Percentiles rank a stretch among this genome's conserved stretches.
phyloP scores from a whole-genome alignment of 164 flowering plant species.

The Macadamia tetraphylla region DNA sequence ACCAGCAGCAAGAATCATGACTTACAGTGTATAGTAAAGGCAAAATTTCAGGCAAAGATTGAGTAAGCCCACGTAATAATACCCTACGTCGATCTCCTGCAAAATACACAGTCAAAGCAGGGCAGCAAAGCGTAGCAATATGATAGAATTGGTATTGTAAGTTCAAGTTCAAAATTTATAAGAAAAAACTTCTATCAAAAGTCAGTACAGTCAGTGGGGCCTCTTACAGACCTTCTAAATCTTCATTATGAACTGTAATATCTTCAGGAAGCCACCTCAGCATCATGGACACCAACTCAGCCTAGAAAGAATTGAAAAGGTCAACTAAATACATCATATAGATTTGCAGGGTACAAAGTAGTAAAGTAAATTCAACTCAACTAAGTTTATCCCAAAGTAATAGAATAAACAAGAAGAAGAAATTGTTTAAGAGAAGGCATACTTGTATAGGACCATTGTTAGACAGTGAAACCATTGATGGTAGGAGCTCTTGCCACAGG shows the following conservation, averaged over 20 bases:
- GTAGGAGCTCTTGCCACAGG: constrained; percentile 75
- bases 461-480: constrained; percentile 63
- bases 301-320: constrained; percentile 36
- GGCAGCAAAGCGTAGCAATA: not conserved
- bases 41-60: constrained; percentile 82
- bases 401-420: constrained; percentile 2
- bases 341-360: not conserved
- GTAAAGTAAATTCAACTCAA: not conserved
- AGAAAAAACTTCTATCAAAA: not conserved
- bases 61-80: constrained; percentile 78
- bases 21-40: constrained; percentile 78
- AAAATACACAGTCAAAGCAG: constrained; percentile 12
- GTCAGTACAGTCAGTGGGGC: constrained; percentile 1
- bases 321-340: not conserved
- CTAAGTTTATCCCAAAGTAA: not conserved
- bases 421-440: constrained; percentile 10
- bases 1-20: constrained; percentile 1
- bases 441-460: constrained; percentile 76
- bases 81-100: constrained; percentile 88
- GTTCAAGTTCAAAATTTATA: not conserved
- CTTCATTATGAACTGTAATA: constrained; percentile 98
- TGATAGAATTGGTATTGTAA: not conserved
- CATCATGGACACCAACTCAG: constrained; percentile 88
- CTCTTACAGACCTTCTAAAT: constrained; percentile 72
- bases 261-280: constrained; percentile 99